Percentiles rank a stretch among this genome's conserved stretches.
Evolutionary conservation across 148 eudicot genomes (phyloP).

Genomic region (Amaranthus palmeri): DNA sequence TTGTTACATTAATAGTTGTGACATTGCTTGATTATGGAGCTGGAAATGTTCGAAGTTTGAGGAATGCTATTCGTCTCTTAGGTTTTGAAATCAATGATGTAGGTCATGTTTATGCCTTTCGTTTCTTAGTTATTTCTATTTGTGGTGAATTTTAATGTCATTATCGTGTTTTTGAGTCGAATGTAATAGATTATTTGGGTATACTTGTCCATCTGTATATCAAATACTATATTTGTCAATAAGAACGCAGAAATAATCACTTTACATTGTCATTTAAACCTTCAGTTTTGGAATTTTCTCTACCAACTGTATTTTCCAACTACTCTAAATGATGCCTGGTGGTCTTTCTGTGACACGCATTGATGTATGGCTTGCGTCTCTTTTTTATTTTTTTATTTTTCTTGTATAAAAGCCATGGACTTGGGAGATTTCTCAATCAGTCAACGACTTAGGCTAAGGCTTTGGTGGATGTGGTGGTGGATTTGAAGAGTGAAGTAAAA

Average conservation of each 20-base stretch:
- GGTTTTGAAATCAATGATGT: slow-evolving; percentile 79
- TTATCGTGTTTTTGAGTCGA: background rate
- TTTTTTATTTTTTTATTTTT: too few species aligned
- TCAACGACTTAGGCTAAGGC: too few species aligned
- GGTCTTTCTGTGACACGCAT: too few species aligned
- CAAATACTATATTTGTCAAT: background rate
- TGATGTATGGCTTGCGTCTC: too few species aligned
- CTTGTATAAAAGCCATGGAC: too few species aligned
- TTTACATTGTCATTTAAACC: background rate
- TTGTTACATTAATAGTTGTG: slow-evolving; percentile 44
- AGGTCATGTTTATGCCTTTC: background rate
- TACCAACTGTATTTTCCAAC: too few species aligned
- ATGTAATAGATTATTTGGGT: background rate
- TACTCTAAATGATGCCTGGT: too few species aligned
- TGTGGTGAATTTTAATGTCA: background rate
- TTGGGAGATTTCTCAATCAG: too few species aligned
- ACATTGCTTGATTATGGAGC: slow-evolving; percentile 96
- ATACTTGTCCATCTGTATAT: background rate
- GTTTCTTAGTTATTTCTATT: background rate
- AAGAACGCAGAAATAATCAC: background rate
- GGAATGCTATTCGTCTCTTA: slow-evolving; percentile 74
- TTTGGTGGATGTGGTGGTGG: too few species aligned
- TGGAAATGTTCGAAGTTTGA: slow-evolving; percentile 87
- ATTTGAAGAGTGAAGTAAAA: too few species aligned
- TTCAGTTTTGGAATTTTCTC: background rate